Evolutionary conservation across 129 eudicot species (phyloP).

Genomic region (carrot (Daucus carota)): DH1_v3.0 NC_030387.2:41067501-41068000

Average conservation of each 20-base stretch:
- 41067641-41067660: constrained; percentile 58
- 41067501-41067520: constrained; percentile 80
- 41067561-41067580: constrained; percentile 52
- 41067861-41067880: constrained; percentile 72
- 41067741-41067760: constrained; percentile 43
- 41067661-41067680: constrained; percentile 62
- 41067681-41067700: constrained; percentile 79
- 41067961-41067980: constrained; percentile 43
- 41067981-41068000: constrained; percentile 44
- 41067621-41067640: constrained; percentile 72
- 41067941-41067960: constrained; percentile 34
- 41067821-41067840: constrained; percentile 54
- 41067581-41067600: constrained; percentile 54
- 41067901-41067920: constrained; percentile 68
- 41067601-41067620: constrained; percentile 55
- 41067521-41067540: constrained; percentile 69
- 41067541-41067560: constrained; percentile 78
- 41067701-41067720: constrained; percentile 90
- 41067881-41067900: constrained; percentile 93
- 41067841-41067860: constrained; percentile 54
- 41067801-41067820: constrained; percentile 91
- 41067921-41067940: constrained; percentile 39
- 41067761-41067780: constrained; percentile 61
- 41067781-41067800: constrained; percentile 72
- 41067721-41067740: constrained; percentile 56